Evolutionary conservation across 495 filamentous ascomycete genomes (phyloP).

Genomic region (Aspergillus olivimuriae): DNA sequence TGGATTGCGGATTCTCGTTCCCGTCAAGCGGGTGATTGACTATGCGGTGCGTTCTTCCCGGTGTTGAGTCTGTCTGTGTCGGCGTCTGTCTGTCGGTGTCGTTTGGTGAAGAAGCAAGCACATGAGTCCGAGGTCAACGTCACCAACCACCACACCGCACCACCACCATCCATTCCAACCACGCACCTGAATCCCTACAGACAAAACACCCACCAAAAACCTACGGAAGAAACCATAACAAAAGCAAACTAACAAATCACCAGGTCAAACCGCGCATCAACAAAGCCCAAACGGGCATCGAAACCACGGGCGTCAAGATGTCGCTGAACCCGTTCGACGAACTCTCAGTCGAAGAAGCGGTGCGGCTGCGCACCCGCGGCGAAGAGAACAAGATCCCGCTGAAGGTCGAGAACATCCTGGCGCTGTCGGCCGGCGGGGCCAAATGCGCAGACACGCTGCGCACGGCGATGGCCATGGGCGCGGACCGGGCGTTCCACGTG

Average conservation of each 20-base stretch:
- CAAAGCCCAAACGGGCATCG: conserved; percentile 88
- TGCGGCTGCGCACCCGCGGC: conserved; percentile 87
- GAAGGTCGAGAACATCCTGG: conserved; percentile 80
- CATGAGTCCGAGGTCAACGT: too few relatives aligned
- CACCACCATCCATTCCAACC: too few relatives aligned
- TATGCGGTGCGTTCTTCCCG: conserved; percentile 68
- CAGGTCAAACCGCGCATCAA: conserved; percentile 98
- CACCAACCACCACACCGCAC: too few relatives aligned
- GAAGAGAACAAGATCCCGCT: conserved; percentile 44
- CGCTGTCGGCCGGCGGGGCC: conserved; percentile 76
- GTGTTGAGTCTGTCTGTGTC: too few relatives aligned
- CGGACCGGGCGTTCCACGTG: conserved; percentile 83
- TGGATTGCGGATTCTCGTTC: conserved; percentile 80
- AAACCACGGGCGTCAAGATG: conserved; percentile 89
- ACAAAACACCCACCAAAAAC: not conserved
- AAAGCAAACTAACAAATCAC: too few relatives aligned
- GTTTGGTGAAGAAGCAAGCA: too few relatives aligned
- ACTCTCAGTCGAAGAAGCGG: conserved; percentile 91
- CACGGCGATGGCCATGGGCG: conserved; percentile 98
- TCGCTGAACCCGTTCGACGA: conserved; percentile 99
- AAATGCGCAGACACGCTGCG: conserved; percentile 84
- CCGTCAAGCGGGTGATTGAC: conserved; percentile 97
- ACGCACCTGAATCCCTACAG: too few relatives aligned
- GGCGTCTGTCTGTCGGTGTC: too few relatives aligned
- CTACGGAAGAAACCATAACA: not conserved